Evolutionary conservation across 345 rosid species (phyloP).

Genomic region (Murraya koenigii): DNA sequence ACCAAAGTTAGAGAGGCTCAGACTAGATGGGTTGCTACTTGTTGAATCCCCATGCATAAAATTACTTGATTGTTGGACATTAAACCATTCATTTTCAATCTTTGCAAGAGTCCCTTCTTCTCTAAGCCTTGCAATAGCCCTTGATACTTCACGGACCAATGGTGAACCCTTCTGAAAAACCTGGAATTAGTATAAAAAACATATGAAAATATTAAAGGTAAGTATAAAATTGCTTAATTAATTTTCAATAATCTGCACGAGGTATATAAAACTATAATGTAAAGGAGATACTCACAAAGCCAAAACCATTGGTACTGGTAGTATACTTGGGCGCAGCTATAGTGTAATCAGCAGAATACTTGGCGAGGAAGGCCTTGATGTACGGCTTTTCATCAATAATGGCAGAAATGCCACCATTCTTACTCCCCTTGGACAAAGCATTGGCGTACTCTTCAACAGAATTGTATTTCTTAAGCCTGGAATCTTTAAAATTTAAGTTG

Average conservation of each 20-base stretch:
- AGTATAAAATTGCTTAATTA: no score
- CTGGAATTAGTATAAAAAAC: not conserved
- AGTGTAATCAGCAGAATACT: not conserved
- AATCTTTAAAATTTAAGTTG: constrained; percentile 3
- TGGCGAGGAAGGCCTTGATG: constrained; percentile 10
- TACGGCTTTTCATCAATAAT: constrained; percentile 35
- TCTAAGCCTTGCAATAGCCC: not conserved
- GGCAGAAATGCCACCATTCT: constrained; percentile 32
- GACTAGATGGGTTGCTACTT: not conserved
- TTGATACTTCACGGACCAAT: not conserved
- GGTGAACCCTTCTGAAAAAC: constrained; percentile 4
- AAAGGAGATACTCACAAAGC: not conserved
- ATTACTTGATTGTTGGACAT: not conserved
- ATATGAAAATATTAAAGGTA: not conserved
- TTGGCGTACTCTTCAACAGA: not conserved
- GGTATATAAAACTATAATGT: not conserved
- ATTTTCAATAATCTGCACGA: no score
- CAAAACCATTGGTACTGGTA: not conserved
- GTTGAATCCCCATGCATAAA: not conserved
- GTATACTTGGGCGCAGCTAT: not conserved
- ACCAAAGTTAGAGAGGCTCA: constrained; percentile 13
- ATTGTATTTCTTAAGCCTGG: not conserved
- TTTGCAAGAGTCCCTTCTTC: not conserved
- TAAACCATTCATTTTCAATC: not conserved
- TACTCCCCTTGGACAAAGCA: not conserved